A percentile compares a stretch with the other conserved stretches of the same genome.
phyloP scores from a whole-genome alignment of 2,329 filamentous ascomycete species.

The Neonectria hederae region DNA sequence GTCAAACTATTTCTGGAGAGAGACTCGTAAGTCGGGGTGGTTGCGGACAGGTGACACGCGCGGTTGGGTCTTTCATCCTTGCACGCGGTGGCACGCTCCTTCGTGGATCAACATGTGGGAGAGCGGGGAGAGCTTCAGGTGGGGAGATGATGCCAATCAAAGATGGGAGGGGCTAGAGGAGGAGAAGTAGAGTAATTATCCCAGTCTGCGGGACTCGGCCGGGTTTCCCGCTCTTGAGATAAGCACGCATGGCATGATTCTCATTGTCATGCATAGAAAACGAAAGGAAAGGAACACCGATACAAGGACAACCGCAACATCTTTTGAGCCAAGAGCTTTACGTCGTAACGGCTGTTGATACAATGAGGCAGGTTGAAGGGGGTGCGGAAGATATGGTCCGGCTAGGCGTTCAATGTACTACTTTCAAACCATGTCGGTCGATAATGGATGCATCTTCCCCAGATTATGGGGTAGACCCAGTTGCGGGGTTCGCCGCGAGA shows the following conservation, averaged over 20 bases:
- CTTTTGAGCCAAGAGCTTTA: not conserved
- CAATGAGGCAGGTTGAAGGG: too few relatives aligned
- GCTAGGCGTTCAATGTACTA: not conserved
- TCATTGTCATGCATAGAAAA: not conserved
- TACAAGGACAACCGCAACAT: not conserved
- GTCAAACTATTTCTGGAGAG: not conserved
- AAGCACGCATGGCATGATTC: not conserved
- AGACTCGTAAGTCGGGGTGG: not conserved
- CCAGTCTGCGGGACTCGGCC: too few relatives aligned
- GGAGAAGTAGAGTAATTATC: not conserved
- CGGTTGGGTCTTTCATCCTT: not conserved
- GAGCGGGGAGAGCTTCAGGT: not conserved
- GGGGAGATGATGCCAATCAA: not conserved
- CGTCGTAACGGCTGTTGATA: not conserved
- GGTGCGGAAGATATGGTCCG: not conserved
- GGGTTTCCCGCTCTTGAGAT: not conserved
- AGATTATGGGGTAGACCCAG: not conserved
- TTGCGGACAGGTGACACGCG: not conserved
- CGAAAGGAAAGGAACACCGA: not conserved
- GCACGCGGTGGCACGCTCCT: not conserved
- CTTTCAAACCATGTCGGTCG: not conserved
- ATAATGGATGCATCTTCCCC: not conserved
- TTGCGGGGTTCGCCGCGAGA: not conserved
- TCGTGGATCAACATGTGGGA: not conserved
- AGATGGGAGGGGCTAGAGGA: not conserved